Conservation (phyloP, 768 basidiomycete genomes). For the Serpula lacrymans region DNA sequence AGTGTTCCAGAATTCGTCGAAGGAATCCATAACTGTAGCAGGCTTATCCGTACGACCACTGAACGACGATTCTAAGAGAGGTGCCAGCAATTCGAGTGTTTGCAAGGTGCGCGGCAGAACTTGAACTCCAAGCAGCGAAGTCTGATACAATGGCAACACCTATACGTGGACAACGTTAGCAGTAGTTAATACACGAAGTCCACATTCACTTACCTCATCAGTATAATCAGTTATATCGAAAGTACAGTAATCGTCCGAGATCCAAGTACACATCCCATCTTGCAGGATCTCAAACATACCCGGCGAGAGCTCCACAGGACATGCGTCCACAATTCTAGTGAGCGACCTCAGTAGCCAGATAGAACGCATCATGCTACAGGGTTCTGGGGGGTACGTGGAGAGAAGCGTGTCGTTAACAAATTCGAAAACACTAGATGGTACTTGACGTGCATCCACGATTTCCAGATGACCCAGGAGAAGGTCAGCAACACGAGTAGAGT, state of each 20-base stretch:
- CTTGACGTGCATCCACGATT: conserved; percentile 44
- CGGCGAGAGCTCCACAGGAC: conserved; percentile 46
- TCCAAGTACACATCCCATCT: conserved; percentile 58
- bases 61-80: conserved; percentile 59
- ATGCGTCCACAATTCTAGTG: conserved; percentile 49
- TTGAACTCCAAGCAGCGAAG: conserved; percentile 48
- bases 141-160: conserved; percentile 66
- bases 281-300: conserved; percentile 46
- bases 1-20: conserved; percentile 59
- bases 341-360: conserved; percentile 64
- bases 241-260: conserved; percentile 52
- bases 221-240: conserved; percentile 54
- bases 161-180: conserved; percentile 21
- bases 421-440: conserved; percentile 53
- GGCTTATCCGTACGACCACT: conserved; percentile 46
- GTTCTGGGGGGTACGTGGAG: conserved; percentile 64
- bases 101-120: conserved; percentile 37
- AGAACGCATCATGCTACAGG: conserved; percentile 47
- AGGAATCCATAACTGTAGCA: conserved; percentile 42
- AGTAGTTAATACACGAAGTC: not conserved
- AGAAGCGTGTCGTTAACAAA: conserved; percentile 59
- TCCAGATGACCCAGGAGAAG: conserved; percentile 54
- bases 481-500: conserved; percentile 58
- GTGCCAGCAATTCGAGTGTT: conserved; percentile 44
- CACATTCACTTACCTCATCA: conserved; percentile 45